Base-by-base conservation (phyloP, 257 asterid species). In the Solanum piurae region DNA sequence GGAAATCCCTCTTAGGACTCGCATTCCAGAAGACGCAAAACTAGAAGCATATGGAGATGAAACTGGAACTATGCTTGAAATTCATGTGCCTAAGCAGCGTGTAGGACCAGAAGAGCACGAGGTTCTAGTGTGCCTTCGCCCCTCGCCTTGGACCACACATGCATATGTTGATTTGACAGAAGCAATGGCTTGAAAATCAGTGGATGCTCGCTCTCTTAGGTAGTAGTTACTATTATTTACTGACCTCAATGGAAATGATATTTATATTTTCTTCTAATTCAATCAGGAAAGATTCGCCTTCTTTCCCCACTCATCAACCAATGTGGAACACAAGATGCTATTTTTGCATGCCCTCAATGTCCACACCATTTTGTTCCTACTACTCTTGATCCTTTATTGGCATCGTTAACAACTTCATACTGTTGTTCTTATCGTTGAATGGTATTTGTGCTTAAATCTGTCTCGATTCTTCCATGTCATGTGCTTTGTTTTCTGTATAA, bases 41-140 rank as follows among this genome's bases (percentile, higher is more conserved):
- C 84, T 92, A 77, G 94, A 92, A 88, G 94, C 94, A 71, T 90
- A 74, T 62, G 91, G 92, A 55, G 94, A 92, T 79, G 86, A 88
- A 34, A 90, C 93, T 0, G 94, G 93, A 29, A 92, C 94, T 8
- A 89, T 92, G 92, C 94, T 92, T 13, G 94, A 92, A 88, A 92
- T 92, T 60, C 91, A 89, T 49, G 93, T 92, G 10, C 93, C 94
- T 20, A 92, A 92, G 88, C 94, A 90, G 71, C 94, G 90, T 18
- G 88, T 86, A 27, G 94, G 92, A 88, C 93, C 93, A 21, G 94
- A 92, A 84, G 93, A 90, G 83, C 94, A 90, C 10, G 93, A 92
- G 82, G 94, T 92, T 40, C 90, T 60, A 11, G 94, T 92, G 80
- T 92, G 94, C 72, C 94, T 92, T n/a, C 93, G 92, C 86, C 92